These are phyloP conservation scores for Mallotus japonicus DNA, from an alignment of 441 rosid genomes.

Conservation along the genomic window DNA sequence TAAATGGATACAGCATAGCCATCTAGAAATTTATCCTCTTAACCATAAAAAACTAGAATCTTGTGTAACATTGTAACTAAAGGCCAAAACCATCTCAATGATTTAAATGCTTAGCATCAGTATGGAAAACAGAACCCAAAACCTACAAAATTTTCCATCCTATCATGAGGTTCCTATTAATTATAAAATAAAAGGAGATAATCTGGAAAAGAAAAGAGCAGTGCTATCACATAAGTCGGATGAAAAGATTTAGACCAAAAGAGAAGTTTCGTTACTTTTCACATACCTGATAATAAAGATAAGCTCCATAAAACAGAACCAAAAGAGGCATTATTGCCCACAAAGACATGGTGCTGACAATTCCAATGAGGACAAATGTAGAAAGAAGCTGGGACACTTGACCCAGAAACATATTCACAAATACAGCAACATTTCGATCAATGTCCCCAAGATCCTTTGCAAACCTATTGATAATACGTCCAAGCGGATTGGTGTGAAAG, in stretches of 20 bases:
- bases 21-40: not conserved
- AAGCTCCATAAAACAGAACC: conserved; percentile 88
- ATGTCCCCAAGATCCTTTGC: conserved; percentile 97
- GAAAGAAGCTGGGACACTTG: conserved; percentile 88
- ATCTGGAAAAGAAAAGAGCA: not conserved
- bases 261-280: not conserved
- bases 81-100: not conserved
- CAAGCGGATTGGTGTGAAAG: conserved; percentile 96
- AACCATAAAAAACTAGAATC: not conserved
- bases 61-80: not conserved
- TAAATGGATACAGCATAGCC: not conserved
- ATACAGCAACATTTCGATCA: conserved; percentile 80
- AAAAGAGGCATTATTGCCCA: conserved; percentile 99
- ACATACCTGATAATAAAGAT: conserved; percentile 92
- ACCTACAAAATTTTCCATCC: not conserved
- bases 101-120: not conserved
- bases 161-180: not conserved
- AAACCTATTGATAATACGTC: conserved; percentile 92
- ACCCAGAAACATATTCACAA: conserved; percentile 80
- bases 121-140: not conserved
- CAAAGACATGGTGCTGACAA: conserved; percentile 93
- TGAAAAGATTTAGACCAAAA: not conserved
- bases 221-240: not conserved
- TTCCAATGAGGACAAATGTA: conserved; percentile 87
- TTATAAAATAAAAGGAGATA: not conserved